Base-by-base conservation (phyloP, 768 basidiomycete genomes). In the Leccinellum rugosiceps region DNA sequence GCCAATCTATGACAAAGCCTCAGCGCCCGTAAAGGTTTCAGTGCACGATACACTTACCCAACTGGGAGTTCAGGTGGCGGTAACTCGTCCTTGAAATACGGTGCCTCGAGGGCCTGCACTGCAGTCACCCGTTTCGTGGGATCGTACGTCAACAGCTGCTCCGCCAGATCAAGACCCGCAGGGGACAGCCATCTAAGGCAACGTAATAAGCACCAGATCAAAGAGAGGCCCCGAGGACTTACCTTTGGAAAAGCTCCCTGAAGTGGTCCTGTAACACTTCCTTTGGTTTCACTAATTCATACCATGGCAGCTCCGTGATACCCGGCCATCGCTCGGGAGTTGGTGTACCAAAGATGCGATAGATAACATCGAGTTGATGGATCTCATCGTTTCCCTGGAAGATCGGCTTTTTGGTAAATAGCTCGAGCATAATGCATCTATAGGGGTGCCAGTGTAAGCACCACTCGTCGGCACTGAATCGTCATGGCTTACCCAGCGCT, bases 331-430 rank as follows among this genome's bases (percentile, higher is more conserved):
- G 83, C 30, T 87, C 84, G 11, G 83, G 71, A 25, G 84, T 86
- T 0, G 97, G 96, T 2, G 95, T 95, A 19, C 97, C 97, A 69
- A 97, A 81, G 41, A 95, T 81, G 64, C 83, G 86, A 77, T 93
- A 97, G 58, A 99, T 88, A 31, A 90, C 89, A 57, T 98, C 93
- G 8, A 99, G 82, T 69, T 99, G 97, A 64, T 95, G 88, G 43
- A 99, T 95, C 75, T 99, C 97, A 62, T 99, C 97, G 65, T 88
- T 90, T 7, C 97, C 97, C 69, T 98, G 97, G 70, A 99, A 99
- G n/a, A 97, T 81, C 0, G 96, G 94, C 66, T 92, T 94, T 72
- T 92, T 93, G 15, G 90, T 90, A 74, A 91, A 98, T 13, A 99
- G 79, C 72, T 99, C 97, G 46, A 99, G 84, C 89, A 98, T 98